Base-by-base conservation (phyloP, 1,284 basidiomycete species). In the Cutaneotrichosporon arboriforme region DNA sequence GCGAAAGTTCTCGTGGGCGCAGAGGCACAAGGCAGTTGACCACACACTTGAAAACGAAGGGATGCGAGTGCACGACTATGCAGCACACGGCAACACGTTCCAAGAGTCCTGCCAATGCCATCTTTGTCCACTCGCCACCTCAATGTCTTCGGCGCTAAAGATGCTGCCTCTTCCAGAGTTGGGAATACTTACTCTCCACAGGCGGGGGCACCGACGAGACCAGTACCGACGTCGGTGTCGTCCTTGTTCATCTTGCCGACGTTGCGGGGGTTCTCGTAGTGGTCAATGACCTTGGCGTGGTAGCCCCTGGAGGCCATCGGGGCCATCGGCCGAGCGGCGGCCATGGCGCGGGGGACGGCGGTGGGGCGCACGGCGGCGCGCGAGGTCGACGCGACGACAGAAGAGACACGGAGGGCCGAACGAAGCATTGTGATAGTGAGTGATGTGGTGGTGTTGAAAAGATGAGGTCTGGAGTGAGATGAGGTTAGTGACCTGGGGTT, bases 191-290 rank as follows among this genome's bases (percentile, higher is more conserved):
- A 74, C 71, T 76, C 74, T 54, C 74, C 74, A 61, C 74, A 76
- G n/a, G 74, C 75, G 49, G 62, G 54, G 10, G 96, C 96, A 53
- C 96, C 96, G 46, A 99, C 96, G 49, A 99, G 87, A 45, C 96
- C 96, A 55, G 94, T 97, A 37, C 96, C 96, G 54, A 99, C 61
- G 33, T 61, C 58, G 36, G 53, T 47, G 57, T 67, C 65, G 41
- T 59, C 47, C 49, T 63, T 62, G 58, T 66, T 60, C 51, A 64
- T 54, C 46, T 52, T 56, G 45, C 60, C 94, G 48, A 97, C 92
- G 77, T 97, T 97, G 80, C 87, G 84, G 62, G 92, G 92, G 76
- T 83, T 84, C 80, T 94, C 90, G 76, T 96, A 97, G 77, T 96
- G 92, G 50, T 90, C 89, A 64, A 94, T 92, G 57, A 94, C 90